Base-by-base conservation (phyloP, 2,329 filamentous ascomycete genomes). In the Fusarium avenaceum region DNA sequence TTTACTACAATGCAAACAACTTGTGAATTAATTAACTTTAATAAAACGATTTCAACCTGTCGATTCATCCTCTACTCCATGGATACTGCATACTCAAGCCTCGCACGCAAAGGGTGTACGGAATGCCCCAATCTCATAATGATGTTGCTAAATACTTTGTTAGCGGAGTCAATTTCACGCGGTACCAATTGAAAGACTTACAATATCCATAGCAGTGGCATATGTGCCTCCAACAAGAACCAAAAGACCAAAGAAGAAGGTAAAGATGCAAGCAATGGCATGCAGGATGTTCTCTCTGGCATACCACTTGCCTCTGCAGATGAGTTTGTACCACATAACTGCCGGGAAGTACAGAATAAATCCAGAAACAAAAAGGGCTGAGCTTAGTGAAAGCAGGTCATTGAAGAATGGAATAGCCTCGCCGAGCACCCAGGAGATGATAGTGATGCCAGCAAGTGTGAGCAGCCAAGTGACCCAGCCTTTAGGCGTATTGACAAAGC, bases 321-420 rank as follows among this genome's bases (percentile, higher is more conserved):
- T 69, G 7, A 80, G 72, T 40, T 80, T 77, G 65, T 81, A 80
- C 74, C 78, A 80, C 67, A 81, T 77, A 35, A 81, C 69, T 5
- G 79, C 79, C 0, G 81, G 74, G 33, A 79, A 71, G 30, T 80
- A 78, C 26, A 81, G 77, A 3, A 80, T 78, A 19, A 76, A 76
- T 0, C 75, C 75, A 0, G 82, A 84, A 45, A 84, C 77, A 58
- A 85, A 82, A 13, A 85, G 79, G 6, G 81, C 78, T 5, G 82
- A 84, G 57, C 75, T 80, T 60, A 85, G 81, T 15, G 82, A 80
- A 9, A 93, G 80, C 38, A 93, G 80, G 43, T 90, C 83, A 60
- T 86, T 87, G 79, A 93, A 94, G 74, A 89, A 88, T 1, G 91
- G 91, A 44, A 93, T 90, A 0, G 89, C 86, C 69, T 90, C 87